These are phyloP conservation scores for Globisporangium viniferum DNA, from an alignment of 352 stramenopile genomes.

Conservation along the genomic window DNA sequence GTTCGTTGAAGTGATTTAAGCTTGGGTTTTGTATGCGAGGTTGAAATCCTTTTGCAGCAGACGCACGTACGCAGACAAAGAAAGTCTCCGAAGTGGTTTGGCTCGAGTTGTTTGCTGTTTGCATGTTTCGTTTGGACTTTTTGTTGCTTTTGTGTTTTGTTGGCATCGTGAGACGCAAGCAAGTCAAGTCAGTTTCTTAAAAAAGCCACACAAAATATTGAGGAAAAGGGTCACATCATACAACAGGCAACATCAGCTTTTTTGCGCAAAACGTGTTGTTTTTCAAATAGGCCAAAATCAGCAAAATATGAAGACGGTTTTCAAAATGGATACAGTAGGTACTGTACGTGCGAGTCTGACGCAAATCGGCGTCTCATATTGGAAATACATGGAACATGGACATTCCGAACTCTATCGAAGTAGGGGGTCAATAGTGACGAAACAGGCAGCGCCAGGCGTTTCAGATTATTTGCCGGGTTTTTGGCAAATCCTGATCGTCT, in stretches of 20 bases:
- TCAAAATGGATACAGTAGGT: neutral
- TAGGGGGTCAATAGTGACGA: neutral
- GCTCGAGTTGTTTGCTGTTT: neutral
- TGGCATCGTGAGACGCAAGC: neutral
- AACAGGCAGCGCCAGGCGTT: neutral
- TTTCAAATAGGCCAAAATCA: neutral
- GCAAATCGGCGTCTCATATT: neutral
- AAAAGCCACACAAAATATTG: neutral
- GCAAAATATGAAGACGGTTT: neutral
- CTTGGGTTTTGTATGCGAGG: neutral
- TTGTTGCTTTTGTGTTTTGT: neutral
- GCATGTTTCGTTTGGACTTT: neutral
- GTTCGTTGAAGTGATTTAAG: neutral
- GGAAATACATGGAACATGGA: no score
- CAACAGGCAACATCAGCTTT: neutral
- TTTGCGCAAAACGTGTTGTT: neutral
- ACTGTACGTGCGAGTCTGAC: neutral
- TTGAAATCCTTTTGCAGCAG: neutral
- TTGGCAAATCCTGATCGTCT: conserved; percentile 1
- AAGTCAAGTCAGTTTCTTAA: neutral
- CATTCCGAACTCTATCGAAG: neutral
- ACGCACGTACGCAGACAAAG: neutral
- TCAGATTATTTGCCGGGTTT: neutral
- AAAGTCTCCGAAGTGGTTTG: neutral
- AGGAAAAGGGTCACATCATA: neutral